A percentile compares a stretch with the other conserved stretches of the same genome.
Evolutionary conservation across 768 basidiomycete species (phyloP).

Genomic region (Coprinellus micaceus): DNA sequence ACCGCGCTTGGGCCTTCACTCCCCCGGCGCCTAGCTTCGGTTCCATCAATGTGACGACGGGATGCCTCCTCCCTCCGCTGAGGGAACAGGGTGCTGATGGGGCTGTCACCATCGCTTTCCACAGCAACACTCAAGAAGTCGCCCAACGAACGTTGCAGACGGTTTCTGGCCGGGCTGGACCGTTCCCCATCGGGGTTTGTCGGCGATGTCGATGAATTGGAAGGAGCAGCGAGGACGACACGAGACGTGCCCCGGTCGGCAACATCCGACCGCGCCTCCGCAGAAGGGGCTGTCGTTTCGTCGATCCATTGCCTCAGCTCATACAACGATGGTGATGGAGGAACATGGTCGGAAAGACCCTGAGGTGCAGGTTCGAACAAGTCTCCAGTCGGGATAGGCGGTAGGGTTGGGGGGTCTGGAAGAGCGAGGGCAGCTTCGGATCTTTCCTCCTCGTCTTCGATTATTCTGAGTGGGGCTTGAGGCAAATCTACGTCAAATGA

Average conservation of each 20-base stretch:
- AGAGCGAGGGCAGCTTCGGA: background rate
- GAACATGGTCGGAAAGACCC: constrained; percentile 2
- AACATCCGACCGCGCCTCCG: background rate
- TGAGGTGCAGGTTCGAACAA: background rate
- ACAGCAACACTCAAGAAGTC: background rate
- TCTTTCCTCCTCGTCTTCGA: background rate
- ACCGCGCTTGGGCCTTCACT: too few species aligned
- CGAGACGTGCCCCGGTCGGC: background rate
- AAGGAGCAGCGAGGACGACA: too few species aligned
- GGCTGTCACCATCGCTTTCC: background rate
- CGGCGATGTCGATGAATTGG: too few species aligned
- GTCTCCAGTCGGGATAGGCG: background rate
- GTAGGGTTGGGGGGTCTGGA: constrained; percentile 1
- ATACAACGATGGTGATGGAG: constrained; percentile 4
- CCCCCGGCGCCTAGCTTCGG: too few species aligned
- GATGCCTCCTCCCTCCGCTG: too few species aligned
- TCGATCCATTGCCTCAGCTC: constrained; percentile 9
- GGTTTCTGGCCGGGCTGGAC: too few species aligned
- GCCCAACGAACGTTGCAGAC: background rate
- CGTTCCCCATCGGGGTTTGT: too few species aligned
- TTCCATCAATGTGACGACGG: too few species aligned
- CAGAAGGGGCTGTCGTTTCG: background rate
- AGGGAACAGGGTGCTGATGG: too few species aligned
- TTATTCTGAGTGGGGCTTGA: background rate
- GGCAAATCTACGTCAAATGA: background rate